Evolutionary conservation across 225 moss, liverwort and hornwort species (phyloP).

Genomic region (Rhytidiadelphus loreus): DNA sequence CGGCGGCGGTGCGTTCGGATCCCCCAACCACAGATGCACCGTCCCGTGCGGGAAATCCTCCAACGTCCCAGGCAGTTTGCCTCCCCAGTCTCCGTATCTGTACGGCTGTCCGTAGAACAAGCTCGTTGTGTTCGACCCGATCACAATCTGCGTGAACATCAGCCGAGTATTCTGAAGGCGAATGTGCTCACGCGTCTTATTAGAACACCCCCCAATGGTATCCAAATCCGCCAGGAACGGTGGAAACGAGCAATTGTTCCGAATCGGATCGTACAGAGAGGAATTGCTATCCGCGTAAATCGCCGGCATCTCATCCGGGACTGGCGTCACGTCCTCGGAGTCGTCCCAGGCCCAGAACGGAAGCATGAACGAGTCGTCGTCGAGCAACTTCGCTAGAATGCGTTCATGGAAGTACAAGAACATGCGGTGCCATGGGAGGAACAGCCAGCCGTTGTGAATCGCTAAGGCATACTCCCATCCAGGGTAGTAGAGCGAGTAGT

Average conservation of each 20-base stretch:
- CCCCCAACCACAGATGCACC: conserved; percentile 15
- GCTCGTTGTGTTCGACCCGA: background rate
- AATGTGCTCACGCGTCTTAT: background rate
- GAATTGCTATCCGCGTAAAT: background rate
- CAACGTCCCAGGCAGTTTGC: background rate
- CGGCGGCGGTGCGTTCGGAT: background rate
- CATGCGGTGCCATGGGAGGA: conserved; percentile 52
- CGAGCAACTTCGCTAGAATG: conserved; percentile 20
- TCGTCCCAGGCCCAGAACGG: conserved; percentile 65
- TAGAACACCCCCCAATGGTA: background rate
- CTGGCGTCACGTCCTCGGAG: background rate
- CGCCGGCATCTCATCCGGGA: background rate
- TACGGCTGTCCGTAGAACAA: conserved; percentile 28
- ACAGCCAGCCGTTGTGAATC: conserved; percentile 43
- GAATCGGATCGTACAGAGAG: background rate
- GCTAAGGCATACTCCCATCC: conserved; percentile 8
- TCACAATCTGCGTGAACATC: conserved; percentile 15
- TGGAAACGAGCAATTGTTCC: conserved; percentile 26
- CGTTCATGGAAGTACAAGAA: conserved; percentile 59
- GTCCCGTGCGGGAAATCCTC: conserved; percentile 34
- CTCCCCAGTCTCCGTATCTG: background rate
- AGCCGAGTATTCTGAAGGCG: conserved; percentile 10
- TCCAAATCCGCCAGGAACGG: conserved; percentile 15
- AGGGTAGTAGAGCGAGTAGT: conserved; percentile 19
- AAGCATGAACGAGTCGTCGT: conserved; percentile 28